Base-by-base conservation (phyloP, 148 eudicot genomes). In the Vaccinium macrocarpon region DNA sequence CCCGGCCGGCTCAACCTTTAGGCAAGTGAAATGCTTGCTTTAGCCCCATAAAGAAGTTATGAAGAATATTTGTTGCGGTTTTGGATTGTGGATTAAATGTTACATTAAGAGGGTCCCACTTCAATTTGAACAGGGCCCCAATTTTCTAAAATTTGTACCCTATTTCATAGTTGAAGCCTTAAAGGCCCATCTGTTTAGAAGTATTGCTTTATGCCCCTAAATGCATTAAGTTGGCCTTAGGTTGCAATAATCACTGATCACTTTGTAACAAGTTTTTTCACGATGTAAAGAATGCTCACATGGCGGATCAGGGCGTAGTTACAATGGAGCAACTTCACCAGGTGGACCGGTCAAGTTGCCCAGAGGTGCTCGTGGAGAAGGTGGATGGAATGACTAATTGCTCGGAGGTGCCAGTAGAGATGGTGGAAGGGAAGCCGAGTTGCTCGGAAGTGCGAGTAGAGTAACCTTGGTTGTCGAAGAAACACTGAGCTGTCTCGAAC, bases 251-350 rank as follows among this genome's bases (percentile, higher is more conserved):
- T 73, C 49, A 38, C 0, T 73, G 10, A 48, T 6, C n/a, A n/a
- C 5, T 16, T 21, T 14, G 14, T 19, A 48, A 19, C 8, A 73
- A 9, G 6, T 23, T 9, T 35, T 77, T 29, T 0, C 7, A 29
- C 55, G 81, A 9, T 35, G 57, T 23, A 32, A 1, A 29, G 57
- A 59, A 78, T 15, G 18, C 14, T 70, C 42, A 70, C 75, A 4
- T 53, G 42, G 64, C 42, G 42, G 64, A 59, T 23, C 57, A 59
- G 51, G 38, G 15, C 50, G 4, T 25, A 3, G 71, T 14, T 10
- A 38, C 35, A 25, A 19, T 78, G 59, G 71, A 64, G 71, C 71
- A 64, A 64, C 71, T n/a, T 64, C 71, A 64, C 32, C 71, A 64
- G 29, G 23, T 8, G 32, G 71, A 29, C 13, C 71, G 32, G 11